Evolutionary conservation across 108 stramenopile genomes (phyloP).

Genomic region (Skeletonema potamos): DNA sequence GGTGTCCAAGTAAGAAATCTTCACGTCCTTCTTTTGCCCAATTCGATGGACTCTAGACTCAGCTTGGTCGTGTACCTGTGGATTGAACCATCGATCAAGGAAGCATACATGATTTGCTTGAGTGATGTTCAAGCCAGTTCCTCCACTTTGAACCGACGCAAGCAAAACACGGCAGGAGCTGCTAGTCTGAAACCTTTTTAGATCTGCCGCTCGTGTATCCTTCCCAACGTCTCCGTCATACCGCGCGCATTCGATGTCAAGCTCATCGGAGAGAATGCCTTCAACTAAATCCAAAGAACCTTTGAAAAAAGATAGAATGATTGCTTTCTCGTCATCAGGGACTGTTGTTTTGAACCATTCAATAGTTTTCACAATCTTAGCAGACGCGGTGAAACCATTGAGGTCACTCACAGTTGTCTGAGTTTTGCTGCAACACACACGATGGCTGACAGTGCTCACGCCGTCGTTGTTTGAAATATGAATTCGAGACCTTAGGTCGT

Average conservation of each 20-base stretch:
- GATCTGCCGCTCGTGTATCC: constrained; percentile 17
- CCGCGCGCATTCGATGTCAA: constrained; percentile 33
- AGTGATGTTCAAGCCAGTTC: constrained; percentile 48
- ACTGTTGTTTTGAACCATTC: constrained; percentile 25
- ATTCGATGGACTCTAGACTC: constrained; percentile 47
- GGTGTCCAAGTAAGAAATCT: constrained; percentile 39
- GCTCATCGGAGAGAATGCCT: constrained; percentile 40
- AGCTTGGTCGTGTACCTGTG: constrained; percentile 12
- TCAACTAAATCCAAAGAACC: constrained; percentile 47
- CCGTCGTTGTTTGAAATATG: constrained; percentile 1
- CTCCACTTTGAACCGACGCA: constrained; percentile 48
- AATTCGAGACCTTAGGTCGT: constrained; percentile 26
- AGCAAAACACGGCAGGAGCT: constrained; percentile 33
- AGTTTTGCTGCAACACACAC: constrained; percentile 17
- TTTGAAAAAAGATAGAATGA: constrained; percentile 47
- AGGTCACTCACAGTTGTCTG: not conserved
- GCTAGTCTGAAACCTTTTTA: constrained; percentile 39
- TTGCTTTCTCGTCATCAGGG: constrained; percentile 41
- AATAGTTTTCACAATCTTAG: constrained; percentile 42
- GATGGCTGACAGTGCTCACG: not conserved
- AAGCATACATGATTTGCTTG: constrained; percentile 49
- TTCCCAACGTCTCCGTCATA: constrained; percentile 50
- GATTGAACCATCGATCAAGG: constrained; percentile 39
- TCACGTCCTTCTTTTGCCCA: constrained; percentile 52
- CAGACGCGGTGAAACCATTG: constrained; percentile 41